phyloP scores from a whole-genome alignment of 441 rosid genomes.

The Erysimum cheiri region DNA sequence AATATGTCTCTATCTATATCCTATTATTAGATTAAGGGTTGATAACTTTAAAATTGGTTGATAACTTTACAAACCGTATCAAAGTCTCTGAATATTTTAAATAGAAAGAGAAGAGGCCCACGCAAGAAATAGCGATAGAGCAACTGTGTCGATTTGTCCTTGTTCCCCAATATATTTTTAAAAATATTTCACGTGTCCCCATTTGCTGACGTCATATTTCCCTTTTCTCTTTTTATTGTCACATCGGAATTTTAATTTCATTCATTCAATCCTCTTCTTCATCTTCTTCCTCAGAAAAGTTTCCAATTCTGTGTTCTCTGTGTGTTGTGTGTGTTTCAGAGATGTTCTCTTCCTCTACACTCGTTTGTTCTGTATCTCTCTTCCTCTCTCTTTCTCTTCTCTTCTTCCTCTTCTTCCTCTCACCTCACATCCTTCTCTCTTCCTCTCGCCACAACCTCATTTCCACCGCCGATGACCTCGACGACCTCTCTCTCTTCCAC shows the following conservation, averaged over 20 bases:
- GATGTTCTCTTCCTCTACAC: slow-evolving; percentile 51
- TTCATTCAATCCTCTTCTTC: slow-evolving; percentile 5
- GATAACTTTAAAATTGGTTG: slow-evolving; percentile 24
- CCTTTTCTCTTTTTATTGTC: slow-evolving; percentile 6
- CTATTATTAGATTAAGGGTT: slow-evolving; percentile 23
- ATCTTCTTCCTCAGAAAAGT: slow-evolving; percentile 1
- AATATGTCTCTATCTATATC: neutral
- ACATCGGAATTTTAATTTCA: neutral
- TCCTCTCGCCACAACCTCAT: slow-evolving; percentile 31
- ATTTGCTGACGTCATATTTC: slow-evolving; percentile 39
- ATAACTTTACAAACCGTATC: slow-evolving; percentile 26
- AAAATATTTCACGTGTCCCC: slow-evolving; percentile 31
- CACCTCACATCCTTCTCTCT: slow-evolving; percentile 46
- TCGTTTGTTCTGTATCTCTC: slow-evolving; percentile 49
- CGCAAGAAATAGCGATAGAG: slow-evolving; percentile 32
- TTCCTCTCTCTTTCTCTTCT: slow-evolving; percentile 49
- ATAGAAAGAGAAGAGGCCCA: slow-evolving; percentile 16
- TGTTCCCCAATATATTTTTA: neutral
- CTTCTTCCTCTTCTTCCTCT: slow-evolving; percentile 47
- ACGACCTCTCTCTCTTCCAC: slow-evolving; percentile 63
- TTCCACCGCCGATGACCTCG: slow-evolving; percentile 53
- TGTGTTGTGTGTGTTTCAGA: slow-evolving; percentile 19
- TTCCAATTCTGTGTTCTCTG: slow-evolving; percentile 1
- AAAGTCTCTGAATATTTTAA: slow-evolving; percentile 21
- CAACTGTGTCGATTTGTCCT: slow-evolving; percentile 34